Percentiles rank a stretch among this genome's conserved stretches.
Conservation (phyloP, 441 rosid genomes). For the Theobroma grandiflorum region DNA sequence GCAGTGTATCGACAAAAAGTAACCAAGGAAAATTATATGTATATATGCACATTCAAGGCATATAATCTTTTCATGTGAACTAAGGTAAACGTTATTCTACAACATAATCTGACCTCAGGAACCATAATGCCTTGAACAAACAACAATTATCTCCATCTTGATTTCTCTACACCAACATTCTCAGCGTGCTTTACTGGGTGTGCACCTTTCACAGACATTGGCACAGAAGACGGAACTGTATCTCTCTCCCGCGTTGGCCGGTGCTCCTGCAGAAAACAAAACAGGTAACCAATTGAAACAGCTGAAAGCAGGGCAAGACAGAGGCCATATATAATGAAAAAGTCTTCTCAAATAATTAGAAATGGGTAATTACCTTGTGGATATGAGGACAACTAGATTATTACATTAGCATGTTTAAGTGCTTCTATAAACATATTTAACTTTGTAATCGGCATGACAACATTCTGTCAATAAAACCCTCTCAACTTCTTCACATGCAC, state of each 20-base stretch:
- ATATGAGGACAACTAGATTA: neutral
- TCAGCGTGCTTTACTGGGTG: constrained; percentile 38
- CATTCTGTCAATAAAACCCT: no score
- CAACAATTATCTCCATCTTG: constrained; percentile 48
- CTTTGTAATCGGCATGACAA: no score
- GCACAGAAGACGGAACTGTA: constrained; percentile 31
- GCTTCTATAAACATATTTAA: neutral
- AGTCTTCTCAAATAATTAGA: neutral
- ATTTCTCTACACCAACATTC: constrained; percentile 38
- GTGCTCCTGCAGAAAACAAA: constrained; percentile 56
- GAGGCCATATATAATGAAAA: neutral
- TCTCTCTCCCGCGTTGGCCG: constrained; percentile 55
- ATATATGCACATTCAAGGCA: constrained; percentile 40
- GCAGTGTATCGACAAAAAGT: constrained; percentile 24
- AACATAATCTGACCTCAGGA: constrained; percentile 25
- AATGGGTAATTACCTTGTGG: neutral
- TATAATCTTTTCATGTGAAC: constrained; percentile 21
- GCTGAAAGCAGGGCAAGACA: neutral
- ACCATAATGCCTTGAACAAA: constrained; percentile 16
- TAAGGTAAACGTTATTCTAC: constrained; percentile 30
- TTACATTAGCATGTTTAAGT: neutral
- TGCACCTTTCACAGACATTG: constrained; percentile 32
- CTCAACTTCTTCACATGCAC: no score
- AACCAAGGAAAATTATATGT: neutral
- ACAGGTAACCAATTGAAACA: neutral